Evolutionary conservation across 345 rosid genomes (phyloP), one percentile per base, ranked within the genome.

Genomic region (Microcos paniculata): DNA sequence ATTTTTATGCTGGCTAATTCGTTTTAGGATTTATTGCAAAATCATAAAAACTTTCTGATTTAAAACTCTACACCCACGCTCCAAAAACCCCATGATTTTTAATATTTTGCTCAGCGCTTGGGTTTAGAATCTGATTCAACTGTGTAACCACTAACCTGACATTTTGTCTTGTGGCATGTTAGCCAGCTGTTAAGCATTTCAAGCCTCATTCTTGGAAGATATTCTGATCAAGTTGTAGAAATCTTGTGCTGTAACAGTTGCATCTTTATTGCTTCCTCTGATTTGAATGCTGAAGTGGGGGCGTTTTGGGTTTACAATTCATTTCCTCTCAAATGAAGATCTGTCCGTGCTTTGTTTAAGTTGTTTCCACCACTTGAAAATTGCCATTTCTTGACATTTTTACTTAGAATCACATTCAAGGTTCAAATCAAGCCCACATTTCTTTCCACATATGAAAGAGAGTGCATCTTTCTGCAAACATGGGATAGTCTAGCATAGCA

Each of bases 1-100:
- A 83, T 82, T 84, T 86, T 85, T 70, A 62, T 71, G 64, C 45
- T 73, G 76, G 82, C 84, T 81, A 65, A 78, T 84, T 84, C 70
- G 63, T 78, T 53, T 72, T 18, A 66, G 57, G 69, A 31, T 82
- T 31, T 52, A 30, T 55, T 75, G 79, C 84, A 70, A 70, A 71
- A 74, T 72, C 42, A 45, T 69, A 56, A 30, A 72, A 63, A 58
- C 30, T 31, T 52, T 70, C 77, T 56, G 31, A 26, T 76, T 70
- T 24, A 59, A 19, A 58, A 38, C n/a, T 71, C 48, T 26, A 33
- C 42, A 21, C n/a, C 46, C 67, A 14, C 24, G 55, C 65, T 73
- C 42, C 61, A 12, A 57, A 55, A 77, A 76, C 65, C 75, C 76
- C 65, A 2, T 6, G 11, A 52, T 53, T 75, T 58, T 65, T 53